phyloP scores from a whole-genome alignment of 73 alveolate genomes.

The Paraurostyla sp. region DNA sequence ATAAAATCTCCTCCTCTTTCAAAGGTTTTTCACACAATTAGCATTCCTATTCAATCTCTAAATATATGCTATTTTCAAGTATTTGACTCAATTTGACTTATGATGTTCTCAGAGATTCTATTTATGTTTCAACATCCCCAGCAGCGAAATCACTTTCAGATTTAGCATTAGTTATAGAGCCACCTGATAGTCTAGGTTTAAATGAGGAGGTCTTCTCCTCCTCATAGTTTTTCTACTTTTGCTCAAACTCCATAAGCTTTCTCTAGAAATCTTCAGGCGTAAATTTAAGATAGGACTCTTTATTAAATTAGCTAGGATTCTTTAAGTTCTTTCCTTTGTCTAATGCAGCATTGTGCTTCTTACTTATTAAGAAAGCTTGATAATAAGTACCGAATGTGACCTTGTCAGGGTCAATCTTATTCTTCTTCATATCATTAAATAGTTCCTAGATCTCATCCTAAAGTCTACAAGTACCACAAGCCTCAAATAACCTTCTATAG shows the following conservation, averaged over 20 bases:
- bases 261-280: conserved; percentile 53
- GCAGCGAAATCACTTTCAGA: conserved; percentile 41
- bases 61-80: conserved; percentile 12
- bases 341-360: not conserved
- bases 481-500: conserved; percentile 80
- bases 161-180: conserved; percentile 13
- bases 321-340: not conserved
- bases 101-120: conserved; percentile 38
- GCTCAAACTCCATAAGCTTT: conserved; percentile 41
- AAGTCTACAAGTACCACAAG: conserved; percentile 82
- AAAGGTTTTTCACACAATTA: conserved; percentile 50
- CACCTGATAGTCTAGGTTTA: conserved; percentile 10
- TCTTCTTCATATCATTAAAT: conserved; percentile 73
- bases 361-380: conserved; percentile 59
- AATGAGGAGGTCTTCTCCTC: conserved; percentile 50
- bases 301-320: not conserved
- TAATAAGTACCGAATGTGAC: conserved; percentile 74
- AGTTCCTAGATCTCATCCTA: conserved; percentile 69
- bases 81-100: conserved; percentile 27
- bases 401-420: conserved; percentile 79
- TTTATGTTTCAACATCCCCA: conserved; percentile 43
- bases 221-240: conserved; percentile 46
- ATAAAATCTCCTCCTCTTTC: conserved; percentile 77
- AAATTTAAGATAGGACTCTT: not conserved
- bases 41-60: conserved; percentile 34